Percentiles rank a stretch among this genome's conserved stretches.
These are phyloP conservation scores for Hypocreales sp. DNA, from an alignment of 2,329 filamentous ascomycete genomes.

Conservation along the genomic window DNA sequence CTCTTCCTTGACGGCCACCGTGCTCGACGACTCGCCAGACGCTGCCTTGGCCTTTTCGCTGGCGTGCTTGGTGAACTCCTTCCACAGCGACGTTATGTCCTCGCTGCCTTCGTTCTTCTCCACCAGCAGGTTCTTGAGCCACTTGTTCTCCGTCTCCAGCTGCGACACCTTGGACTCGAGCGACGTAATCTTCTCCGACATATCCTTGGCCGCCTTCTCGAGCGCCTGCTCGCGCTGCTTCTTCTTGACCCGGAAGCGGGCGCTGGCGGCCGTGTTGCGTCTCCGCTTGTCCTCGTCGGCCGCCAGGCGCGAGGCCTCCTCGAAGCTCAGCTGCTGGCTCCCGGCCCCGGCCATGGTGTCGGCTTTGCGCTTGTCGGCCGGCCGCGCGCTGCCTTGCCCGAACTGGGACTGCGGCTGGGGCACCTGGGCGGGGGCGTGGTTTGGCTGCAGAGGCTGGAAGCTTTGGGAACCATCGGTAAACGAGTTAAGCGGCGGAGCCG, in stretches of 20 bases:
- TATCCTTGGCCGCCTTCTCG: conserved; percentile 68
- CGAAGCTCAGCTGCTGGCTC: conserved; percentile 40
- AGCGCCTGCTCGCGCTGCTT: conserved; percentile 85
- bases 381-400: conserved; percentile 12
- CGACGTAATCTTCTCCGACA: conserved; percentile 60
- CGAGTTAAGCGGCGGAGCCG: conserved; percentile 29
- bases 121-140: conserved; percentile 65
- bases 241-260: conserved; percentile 88
- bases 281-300: conserved; percentile 85
- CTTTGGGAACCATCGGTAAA: conserved; percentile 18
- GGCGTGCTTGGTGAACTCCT: conserved; percentile 30
- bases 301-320: conserved; percentile 56
- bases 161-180: conserved; percentile 61
- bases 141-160: conserved; percentile 72
- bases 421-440: conserved; percentile 23
- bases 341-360: conserved; percentile 22
- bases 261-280: conserved; percentile 76
- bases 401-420: conserved; percentile 22
- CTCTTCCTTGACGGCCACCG: conserved; percentile 7
- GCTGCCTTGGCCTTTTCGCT: conserved; percentile 14
- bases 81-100: conserved; percentile 32
- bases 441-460: conserved; percentile 39
- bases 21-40: conserved; percentile 8
- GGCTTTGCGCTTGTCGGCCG: conserved; percentile 29
- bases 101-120: conserved; percentile 61